Conservation (phyloP, 495 filamentous ascomycete genomes). For the Chaetomium tenue region DNA sequence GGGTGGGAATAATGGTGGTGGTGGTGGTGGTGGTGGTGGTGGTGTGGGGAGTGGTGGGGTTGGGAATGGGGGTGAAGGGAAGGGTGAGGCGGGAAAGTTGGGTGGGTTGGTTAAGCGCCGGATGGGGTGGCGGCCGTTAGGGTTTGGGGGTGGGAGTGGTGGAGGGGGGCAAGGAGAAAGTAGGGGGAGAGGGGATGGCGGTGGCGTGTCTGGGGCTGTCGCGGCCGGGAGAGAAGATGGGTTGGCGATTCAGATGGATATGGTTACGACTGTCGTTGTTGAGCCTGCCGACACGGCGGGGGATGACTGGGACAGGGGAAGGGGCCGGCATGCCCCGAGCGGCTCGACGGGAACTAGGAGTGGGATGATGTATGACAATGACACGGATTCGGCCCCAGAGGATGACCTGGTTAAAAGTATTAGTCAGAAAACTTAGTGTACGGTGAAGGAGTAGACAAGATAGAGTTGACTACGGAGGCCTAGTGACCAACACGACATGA, state of each 20-base stretch:
- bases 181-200: background rate
- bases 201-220: background rate
- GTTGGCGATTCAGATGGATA: constrained; percentile 46
- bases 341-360: background rate
- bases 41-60: no score
- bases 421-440: background rate
- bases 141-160: constrained; percentile 10
- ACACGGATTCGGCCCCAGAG: background rate
- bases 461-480: background rate
- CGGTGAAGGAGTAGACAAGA: background rate
- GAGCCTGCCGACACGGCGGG: constrained; percentile 23
- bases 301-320: background rate
- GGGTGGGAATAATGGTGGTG: background rate
- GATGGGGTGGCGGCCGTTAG: constrained; percentile 12
- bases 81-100: constrained; percentile 21
- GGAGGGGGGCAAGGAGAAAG: background rate
- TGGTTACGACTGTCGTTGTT: constrained; percentile 44
- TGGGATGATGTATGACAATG: background rate
- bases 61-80: background rate
- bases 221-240: background rate
- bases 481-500: no score
- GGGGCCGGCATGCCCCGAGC: background rate
- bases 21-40: no score
- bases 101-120: constrained; percentile 22
- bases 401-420: background rate